A percentile compares a stretch with the other conserved stretches of the same genome.
phyloP scores from a whole-genome alignment of 2,329 filamentous ascomycete species.

The Neonectria punicea region DNA sequence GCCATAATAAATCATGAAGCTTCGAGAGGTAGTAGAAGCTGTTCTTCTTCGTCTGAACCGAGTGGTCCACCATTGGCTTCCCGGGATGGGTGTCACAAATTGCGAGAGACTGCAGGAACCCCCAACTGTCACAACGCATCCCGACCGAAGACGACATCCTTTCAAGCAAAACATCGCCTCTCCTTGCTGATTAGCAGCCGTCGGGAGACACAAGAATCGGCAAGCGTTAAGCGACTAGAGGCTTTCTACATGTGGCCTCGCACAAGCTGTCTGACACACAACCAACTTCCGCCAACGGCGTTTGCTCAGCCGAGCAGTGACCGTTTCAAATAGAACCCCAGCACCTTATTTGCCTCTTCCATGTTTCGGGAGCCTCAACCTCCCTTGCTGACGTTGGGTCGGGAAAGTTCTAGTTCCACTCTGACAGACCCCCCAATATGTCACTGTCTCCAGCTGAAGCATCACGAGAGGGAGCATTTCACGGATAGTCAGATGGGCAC shows the following conservation, averaged over 20 bases:
- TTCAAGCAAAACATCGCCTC: conserved; percentile 11
- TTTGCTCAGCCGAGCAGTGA: background rate
- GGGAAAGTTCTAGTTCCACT: background rate
- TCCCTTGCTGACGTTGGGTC: background rate
- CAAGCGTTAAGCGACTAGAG: conserved; percentile 25
- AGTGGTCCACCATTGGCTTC: background rate
- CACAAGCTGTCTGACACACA: conserved; percentile 22
- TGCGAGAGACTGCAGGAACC: background rate
- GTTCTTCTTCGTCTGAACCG: background rate
- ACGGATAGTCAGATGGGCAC: background rate
- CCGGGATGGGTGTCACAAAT: background rate
- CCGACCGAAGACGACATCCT: background rate
- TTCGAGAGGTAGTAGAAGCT: background rate
- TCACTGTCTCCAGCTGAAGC: background rate
- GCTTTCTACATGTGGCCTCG: conserved; percentile 30
- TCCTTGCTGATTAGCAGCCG: conserved; percentile 9
- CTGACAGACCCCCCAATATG: background rate
- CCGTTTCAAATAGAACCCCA: background rate
- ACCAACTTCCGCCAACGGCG: background rate
- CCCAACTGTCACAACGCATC: background rate
- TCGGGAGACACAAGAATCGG: conserved; percentile 31
- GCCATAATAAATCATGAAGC: background rate
- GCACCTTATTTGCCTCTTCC: background rate
- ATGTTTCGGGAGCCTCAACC: background rate
- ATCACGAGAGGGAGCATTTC: background rate